Conservation (phyloP, 2,329 filamentous ascomycete species). For the Truncatella angustata region DNA sequence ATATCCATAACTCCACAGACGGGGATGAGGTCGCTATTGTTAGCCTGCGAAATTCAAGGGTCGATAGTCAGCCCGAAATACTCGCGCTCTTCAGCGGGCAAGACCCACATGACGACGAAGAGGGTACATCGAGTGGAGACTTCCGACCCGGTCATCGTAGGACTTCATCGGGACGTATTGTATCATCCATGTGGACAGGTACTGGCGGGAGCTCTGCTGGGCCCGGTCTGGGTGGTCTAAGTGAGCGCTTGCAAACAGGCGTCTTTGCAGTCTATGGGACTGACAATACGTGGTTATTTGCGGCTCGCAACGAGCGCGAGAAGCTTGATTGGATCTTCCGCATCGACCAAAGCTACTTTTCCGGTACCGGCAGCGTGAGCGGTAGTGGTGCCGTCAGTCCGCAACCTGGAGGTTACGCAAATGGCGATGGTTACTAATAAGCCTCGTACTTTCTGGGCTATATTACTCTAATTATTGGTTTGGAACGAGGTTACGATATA, state of each 20-base stretch:
- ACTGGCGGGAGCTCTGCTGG: conserved; percentile 34
- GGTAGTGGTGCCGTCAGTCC: conserved; percentile 39
- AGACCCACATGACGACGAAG: conserved; percentile 13
- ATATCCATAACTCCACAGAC: conserved; percentile 80
- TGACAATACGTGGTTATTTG: conserved; percentile 94
- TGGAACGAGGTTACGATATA: conserved; percentile 5
- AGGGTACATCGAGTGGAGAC: conserved; percentile 23
- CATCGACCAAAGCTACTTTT: conserved; percentile 77
- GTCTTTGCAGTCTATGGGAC: conserved; percentile 95
- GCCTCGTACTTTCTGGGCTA: not conserved
- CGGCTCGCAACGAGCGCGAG: conserved; percentile 81
- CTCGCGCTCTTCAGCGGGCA: conserved; percentile 61
- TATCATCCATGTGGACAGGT: conserved; percentile 56
- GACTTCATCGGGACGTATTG: conserved; percentile 49
- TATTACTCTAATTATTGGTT: not conserved
- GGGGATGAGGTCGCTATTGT: conserved; percentile 90
- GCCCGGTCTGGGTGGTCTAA: conserved; percentile 50
- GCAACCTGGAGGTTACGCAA: conserved; percentile 21
- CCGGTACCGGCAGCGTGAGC: conserved; percentile 41
- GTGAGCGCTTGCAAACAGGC: conserved; percentile 61
- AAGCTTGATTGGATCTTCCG: conserved; percentile 97
- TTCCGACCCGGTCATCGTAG: conserved; percentile 47
- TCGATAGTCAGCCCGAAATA: conserved; percentile 89
- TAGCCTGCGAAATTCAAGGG: conserved; percentile 82
- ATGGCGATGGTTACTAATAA: conserved; percentile 17